Percentiles rank a stretch among this genome's conserved stretches.
phyloP scores from a whole-genome alignment of 2,329 filamentous ascomycete species.

The Emydomyces testavorans region DNA sequence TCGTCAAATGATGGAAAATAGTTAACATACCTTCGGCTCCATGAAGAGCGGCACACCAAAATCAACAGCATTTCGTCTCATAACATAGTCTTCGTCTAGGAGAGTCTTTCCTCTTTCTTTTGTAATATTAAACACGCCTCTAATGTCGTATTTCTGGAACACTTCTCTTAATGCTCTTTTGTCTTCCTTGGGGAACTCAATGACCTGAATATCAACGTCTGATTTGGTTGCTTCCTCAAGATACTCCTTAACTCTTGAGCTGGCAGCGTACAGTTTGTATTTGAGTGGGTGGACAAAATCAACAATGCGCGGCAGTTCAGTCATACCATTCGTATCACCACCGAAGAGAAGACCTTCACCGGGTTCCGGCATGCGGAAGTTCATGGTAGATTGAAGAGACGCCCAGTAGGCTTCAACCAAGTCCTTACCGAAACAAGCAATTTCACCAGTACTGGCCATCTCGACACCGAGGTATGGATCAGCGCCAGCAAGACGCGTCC shows the following conservation, averaged over 20 bases:
- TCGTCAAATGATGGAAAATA: neutral
- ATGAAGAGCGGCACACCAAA: constrained; percentile 97
- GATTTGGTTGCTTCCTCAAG: constrained; percentile 61
- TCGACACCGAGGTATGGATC: constrained; percentile 97
- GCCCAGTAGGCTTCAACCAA: constrained; percentile 97
- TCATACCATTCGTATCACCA: constrained; percentile 61
- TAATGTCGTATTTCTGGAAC: constrained; percentile 93
- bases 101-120: constrained; percentile 70
- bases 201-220: constrained; percentile 64
- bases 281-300: constrained; percentile 79
- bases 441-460: constrained; percentile 94
- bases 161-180: constrained; percentile 90
- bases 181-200: constrained; percentile 93
- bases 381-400: constrained; percentile 93
- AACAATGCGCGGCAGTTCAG: constrained; percentile 64
- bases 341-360: constrained; percentile 93
- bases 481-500: constrained; percentile 92
- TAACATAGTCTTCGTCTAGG: constrained; percentile 91
- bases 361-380: constrained; percentile 91
- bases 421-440: constrained; percentile 96
- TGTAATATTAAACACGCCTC: constrained; percentile 90
- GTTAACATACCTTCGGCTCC: constrained; percentile 74
- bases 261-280: constrained; percentile 88
- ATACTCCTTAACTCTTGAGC: constrained; percentile 67
- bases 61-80: constrained; percentile 95